Evolutionary conservation across 2,329 filamentous ascomycete species (phyloP).

Genomic region (Alternaria viburni): DNA sequence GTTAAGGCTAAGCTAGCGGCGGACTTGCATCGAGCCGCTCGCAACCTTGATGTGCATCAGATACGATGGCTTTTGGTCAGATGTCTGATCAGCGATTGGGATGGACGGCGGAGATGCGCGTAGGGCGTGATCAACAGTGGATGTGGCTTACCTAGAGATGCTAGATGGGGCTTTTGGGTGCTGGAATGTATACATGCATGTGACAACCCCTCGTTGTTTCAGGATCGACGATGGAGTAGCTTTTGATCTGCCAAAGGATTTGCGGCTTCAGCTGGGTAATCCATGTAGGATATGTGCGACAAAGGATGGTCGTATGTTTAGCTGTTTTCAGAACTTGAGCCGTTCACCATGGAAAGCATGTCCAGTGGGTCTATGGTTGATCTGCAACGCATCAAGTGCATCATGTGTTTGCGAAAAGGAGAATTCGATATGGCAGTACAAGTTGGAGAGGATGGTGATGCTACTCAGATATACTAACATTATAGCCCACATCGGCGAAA

Average conservation of each 20-base stretch:
- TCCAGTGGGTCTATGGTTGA: no score
- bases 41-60: background rate
- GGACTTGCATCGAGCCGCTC: background rate
- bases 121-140: background rate
- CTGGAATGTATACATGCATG: rapidly evolving
- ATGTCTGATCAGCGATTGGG: background rate
- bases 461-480: no score
- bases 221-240: background rate
- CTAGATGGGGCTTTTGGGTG: background rate
- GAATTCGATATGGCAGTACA: no score
- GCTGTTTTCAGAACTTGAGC: background rate
- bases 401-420: no score
- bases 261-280: no score
- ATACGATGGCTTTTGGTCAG: background rate
- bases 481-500: no score
- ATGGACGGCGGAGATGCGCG: background rate
- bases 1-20: background rate
- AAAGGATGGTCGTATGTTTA: rapidly evolving
- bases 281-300: no score
- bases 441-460: no score
- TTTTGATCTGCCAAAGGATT: background rate
- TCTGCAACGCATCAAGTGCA: no score
- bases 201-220: background rate
- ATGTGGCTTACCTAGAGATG: background rate
- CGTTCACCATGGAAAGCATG: no score